These are phyloP conservation scores for Corchorus capsularis DNA, from an alignment of 345 rosid species.

Conservation along the genomic window DNA sequence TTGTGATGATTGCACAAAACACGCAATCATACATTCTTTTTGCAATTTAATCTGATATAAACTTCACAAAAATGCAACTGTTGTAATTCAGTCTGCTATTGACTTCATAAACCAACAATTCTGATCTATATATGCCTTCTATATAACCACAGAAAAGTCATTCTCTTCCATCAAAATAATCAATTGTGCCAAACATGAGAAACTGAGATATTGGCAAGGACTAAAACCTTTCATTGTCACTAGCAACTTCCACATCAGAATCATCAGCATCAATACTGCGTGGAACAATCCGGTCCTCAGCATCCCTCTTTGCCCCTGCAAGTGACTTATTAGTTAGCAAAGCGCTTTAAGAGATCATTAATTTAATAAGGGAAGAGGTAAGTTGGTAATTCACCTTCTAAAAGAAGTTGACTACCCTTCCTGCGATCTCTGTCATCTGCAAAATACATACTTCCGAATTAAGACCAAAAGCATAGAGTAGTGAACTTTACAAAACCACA, in stretches of 20 bases:
- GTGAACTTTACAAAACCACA: not conserved
- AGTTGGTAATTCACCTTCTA: constrained; percentile 56
- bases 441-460: constrained; percentile 14
- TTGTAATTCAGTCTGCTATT: not conserved
- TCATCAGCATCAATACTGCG: constrained; percentile 96
- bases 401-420: constrained; percentile 70
- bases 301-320: constrained; percentile 71
- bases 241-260: constrained; percentile 78
- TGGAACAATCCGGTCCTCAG: constrained; percentile 80
- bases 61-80: not conserved
- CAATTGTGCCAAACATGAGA: not conserved
- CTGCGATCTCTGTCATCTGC: constrained; percentile 93
- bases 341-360: constrained; percentile 5
- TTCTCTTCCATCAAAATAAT: not conserved
- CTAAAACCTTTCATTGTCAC: constrained; percentile 65
- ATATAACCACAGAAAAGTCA: not conserved
- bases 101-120: not conserved
- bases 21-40: too few species aligned
- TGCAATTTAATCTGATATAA: not conserved
- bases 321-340: constrained; percentile 28
- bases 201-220: constrained; percentile 5
- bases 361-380: constrained; percentile 1
- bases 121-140: not conserved
- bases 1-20: too few species aligned
- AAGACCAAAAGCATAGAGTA: not conserved